phyloP scores from a whole-genome alignment of 441 rosid genomes.

The Euphorbia schlechtendalii region DNA sequence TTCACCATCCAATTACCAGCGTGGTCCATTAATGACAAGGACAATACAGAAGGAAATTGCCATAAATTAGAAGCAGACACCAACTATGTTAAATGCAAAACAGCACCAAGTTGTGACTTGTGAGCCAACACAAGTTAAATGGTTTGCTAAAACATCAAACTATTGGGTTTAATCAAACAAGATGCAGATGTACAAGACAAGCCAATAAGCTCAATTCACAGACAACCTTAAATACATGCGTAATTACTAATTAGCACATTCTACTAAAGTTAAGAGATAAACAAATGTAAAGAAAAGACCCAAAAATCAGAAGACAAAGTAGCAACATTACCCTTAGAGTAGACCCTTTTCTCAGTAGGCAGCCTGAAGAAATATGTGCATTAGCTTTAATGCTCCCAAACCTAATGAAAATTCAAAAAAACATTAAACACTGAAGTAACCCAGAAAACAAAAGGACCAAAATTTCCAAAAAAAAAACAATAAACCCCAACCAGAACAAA shows the following conservation, averaged over 20 bases:
- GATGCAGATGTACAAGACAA: constrained; percentile 5
- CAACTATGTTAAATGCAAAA: not conserved
- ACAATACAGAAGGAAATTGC: not conserved
- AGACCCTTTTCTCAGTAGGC: not conserved
- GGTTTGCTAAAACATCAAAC: not conserved
- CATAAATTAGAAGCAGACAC: not conserved
- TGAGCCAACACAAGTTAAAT: not conserved
- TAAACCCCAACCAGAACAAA: not conserved
- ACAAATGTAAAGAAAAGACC: not conserved
- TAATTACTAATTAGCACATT: constrained; percentile 4
- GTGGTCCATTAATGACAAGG: not conserved
- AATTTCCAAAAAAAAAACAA: not conserved
- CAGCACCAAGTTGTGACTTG: no score
- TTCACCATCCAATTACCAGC: not conserved
- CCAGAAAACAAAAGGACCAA: not conserved
- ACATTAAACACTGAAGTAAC: not conserved
- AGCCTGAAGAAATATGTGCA: not conserved
- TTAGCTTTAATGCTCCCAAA: not conserved
- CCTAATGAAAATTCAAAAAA: not conserved
- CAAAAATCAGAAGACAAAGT: not conserved
- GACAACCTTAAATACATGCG: not conserved
- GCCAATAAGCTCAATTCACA: not conserved
- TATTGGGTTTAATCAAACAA: not conserved
- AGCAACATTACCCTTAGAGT: not conserved
- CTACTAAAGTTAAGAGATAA: not conserved